These are phyloP conservation scores for Pilatotrama ljubarskyi DNA, from an alignment of 768 basidiomycete genomes.

Conservation along the genomic window DNA sequence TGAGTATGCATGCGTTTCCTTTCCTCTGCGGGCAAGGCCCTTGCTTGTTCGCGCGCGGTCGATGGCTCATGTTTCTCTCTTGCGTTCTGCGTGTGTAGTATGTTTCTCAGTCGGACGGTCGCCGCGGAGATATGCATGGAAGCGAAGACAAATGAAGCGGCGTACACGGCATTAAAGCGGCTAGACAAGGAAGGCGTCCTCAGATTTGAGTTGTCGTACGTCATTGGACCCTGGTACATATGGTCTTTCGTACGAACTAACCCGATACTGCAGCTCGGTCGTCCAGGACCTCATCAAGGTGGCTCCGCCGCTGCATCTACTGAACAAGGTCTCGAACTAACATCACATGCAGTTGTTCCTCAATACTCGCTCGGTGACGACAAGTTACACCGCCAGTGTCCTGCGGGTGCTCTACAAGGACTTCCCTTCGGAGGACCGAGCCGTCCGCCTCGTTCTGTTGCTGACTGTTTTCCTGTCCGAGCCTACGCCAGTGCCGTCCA, in stretches of 20 bases:
- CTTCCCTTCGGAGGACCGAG: slow-evolving; percentile 60
- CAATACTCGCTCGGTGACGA: slow-evolving; percentile 65
- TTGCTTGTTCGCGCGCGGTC: background rate
- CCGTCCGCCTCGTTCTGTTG: slow-evolving; percentile 72
- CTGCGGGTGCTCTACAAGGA: slow-evolving; percentile 66
- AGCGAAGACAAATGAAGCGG: slow-evolving; percentile 66
- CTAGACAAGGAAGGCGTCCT: slow-evolving; percentile 66
- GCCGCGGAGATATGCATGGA: slow-evolving; percentile 85
- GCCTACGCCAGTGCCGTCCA: slow-evolving; percentile 25
- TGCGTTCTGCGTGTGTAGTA: slow-evolving; percentile 42
- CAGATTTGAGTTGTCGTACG: slow-evolving; percentile 66
- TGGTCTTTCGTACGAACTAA: background rate
- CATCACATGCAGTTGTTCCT: slow-evolving; percentile 55
- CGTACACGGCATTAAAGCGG: slow-evolving; percentile 66
- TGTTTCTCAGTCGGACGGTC: slow-evolving; percentile 83
- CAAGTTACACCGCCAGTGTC: slow-evolving; percentile 45
- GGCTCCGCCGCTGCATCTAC: background rate
- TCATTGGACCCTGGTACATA: slow-evolving; percentile 21
- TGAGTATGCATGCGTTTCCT: slow-evolving; percentile 44
- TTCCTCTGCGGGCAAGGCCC: slow-evolving; percentile 5
- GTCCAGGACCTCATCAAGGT: slow-evolving; percentile 73
- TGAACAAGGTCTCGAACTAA: background rate
- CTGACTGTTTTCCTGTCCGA: slow-evolving; percentile 58
- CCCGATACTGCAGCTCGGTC: slow-evolving; percentile 39
- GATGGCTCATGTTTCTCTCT: slow-evolving; percentile 13